A percentile compares a stretch with the other conserved stretches of the same genome.
Evolutionary conservation across 2,329 filamentous ascomycete species (phyloP).

Genomic region (Hyphodiscus sp.): DNA sequence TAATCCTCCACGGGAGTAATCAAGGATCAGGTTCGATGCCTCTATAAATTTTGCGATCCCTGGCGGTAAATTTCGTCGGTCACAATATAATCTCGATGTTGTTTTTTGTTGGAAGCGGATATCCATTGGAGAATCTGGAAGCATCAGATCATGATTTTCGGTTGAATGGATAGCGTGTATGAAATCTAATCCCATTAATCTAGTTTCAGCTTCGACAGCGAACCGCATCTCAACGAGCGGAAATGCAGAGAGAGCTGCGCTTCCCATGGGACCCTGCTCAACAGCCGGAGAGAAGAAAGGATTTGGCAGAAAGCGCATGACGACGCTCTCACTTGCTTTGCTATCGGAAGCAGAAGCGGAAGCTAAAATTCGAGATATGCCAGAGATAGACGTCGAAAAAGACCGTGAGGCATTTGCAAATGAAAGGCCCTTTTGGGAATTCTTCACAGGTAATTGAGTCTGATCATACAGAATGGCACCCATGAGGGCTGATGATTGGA

Average conservation of each 20-base stretch:
- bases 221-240: conserved; percentile 28
- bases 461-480: conserved; percentile 20
- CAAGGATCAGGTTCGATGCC: conserved; percentile 15
- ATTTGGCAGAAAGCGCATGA: conserved; percentile 26
- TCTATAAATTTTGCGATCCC: conserved; percentile 18
- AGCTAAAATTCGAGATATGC: conserved; percentile 15
- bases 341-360: neutral
- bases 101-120: conserved; percentile 26
- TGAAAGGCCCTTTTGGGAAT: neutral
- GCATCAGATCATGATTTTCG: conserved; percentile 24
- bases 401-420: neutral
- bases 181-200: conserved; percentile 11
- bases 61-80: conserved; percentile 2
- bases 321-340: conserved; percentile 6
- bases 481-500: conserved; percentile 19
- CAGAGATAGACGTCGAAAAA: conserved; percentile 22
- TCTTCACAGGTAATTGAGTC: neutral
- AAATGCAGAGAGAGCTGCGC: conserved; percentile 20
- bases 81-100: conserved; percentile 11
- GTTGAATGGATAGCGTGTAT: conserved; percentile 22
- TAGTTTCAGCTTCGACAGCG: conserved; percentile 9
- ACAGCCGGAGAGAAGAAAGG: conserved; percentile 17
- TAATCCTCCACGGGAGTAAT: conserved; percentile 7
- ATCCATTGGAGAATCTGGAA: conserved; percentile 27
- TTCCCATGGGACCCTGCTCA: conserved; percentile 10